Evolutionary conservation across 768 basidiomycete genomes (phyloP).

Genomic region (Russula olivacea): DNA sequence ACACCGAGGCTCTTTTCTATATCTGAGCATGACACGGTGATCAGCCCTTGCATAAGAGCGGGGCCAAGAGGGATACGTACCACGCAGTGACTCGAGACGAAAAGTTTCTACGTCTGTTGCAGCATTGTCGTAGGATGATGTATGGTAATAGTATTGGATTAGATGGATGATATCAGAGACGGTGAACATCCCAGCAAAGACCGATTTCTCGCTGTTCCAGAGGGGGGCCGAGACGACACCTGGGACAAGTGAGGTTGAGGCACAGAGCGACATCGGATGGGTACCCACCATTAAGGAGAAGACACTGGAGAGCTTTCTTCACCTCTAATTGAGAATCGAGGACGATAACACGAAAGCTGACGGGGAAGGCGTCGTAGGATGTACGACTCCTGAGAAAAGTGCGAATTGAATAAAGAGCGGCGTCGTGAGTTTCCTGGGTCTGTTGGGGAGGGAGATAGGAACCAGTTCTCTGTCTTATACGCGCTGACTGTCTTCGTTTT

Average conservation of each 20-base stretch:
- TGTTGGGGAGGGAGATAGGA: conserved; percentile 54
- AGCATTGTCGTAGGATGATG: conserved; percentile 74
- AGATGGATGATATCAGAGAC: conserved; percentile 99
- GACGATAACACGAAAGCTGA: conserved; percentile 93
- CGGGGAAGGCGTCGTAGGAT: conserved; percentile 95
- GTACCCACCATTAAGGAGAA: conserved; percentile 66
- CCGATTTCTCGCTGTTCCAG: conserved; percentile 93
- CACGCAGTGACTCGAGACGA: conserved; percentile 81
- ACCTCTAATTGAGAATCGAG: conserved; percentile 94
- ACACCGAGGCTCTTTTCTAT: conserved; percentile 92
- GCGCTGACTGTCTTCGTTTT: conserved; percentile 51
- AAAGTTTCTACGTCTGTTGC: conserved; percentile 90
- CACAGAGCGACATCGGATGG: conserved; percentile 1
- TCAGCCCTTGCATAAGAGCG: conserved; percentile 1
- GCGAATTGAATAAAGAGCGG: conserved; percentile 65
- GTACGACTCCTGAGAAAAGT: conserved; percentile 78
- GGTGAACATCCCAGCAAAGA: conserved; percentile 97
- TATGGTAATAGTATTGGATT: conserved; percentile 97
- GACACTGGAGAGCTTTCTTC: conserved; percentile 87
- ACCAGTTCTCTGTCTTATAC: conserved; percentile 42
- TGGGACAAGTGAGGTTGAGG: conserved; percentile 32
- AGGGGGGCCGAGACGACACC: conserved; percentile 97
- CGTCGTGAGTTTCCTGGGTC: conserved; percentile 58
- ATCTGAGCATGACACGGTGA: conserved; percentile 44
- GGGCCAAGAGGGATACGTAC: conserved; percentile 39